Base-by-base conservation (phyloP, 345 rosid species). In the Laguncularia racemosa region DNA sequence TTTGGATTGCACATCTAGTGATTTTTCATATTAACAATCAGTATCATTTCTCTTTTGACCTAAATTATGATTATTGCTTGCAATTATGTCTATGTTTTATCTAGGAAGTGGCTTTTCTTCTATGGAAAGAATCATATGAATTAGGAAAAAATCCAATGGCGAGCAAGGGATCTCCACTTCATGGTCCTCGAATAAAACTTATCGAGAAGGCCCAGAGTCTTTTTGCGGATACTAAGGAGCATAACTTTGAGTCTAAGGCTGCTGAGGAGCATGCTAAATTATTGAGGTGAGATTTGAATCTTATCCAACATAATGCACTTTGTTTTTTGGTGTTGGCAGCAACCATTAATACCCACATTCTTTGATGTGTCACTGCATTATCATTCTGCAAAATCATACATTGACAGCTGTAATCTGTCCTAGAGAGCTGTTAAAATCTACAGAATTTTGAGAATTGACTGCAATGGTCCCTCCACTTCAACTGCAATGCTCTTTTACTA, bases 71-170 rank as follows among this genome's bases (percentile, higher is more conserved):
- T 20, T n/a, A 16, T 48, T 13, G 43, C 19, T 26, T 20, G 28
- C 48, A 21, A 20, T 46, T 23, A 11, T 17, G 3, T n/a, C 15
- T 46, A 28, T 50, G 20, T 33, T 53, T 60, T 60, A 50, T 56
- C 50, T 61, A 93, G 99, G 97, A 89, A 55, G 99, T 93, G 63
- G 97, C 90, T 65, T 84, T 81, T 70, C 95, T 93, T 71, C 62
- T 93, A 23, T 93, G 99, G 99, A 93, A 82, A 71, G 97, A 93
- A 63, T 93, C 97, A 52, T 93, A 95, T 97, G 96, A 83, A 65
- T 62, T 83, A 47, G 96, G 88, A 53, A 87, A 80, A 67, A 93
- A 83, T 71, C 95, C 99, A 50, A 86, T 93, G 97, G 96, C 95
- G 61, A 93, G 96, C 72, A 93, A 78, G 75, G 99, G 99, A 66